Percentiles rank a stretch among this genome's conserved stretches.
phyloP scores from a whole-genome alignment of 2,329 filamentous ascomycete genomes.

The Stemphylium vesicarium region DNA sequence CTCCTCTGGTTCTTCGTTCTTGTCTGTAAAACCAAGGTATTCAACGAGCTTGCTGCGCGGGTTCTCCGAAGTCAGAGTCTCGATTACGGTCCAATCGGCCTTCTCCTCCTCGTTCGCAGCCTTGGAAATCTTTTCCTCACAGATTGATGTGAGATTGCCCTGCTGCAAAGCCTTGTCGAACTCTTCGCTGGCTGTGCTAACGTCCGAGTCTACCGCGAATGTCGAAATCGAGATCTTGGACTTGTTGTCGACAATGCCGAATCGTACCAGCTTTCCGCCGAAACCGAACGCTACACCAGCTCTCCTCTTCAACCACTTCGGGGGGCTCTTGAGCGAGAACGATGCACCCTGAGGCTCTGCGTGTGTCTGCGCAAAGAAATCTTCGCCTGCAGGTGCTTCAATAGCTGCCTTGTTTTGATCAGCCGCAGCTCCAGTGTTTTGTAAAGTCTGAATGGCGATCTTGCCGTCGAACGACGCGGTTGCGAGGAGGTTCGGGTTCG shows the following conservation, averaged over 20 bases:
- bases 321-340: conserved; percentile 84
- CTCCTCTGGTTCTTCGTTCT: conserved; percentile 47
- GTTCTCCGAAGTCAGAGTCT: conserved; percentile 83
- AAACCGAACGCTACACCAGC: conserved; percentile 92
- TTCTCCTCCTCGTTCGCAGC: conserved; percentile 89
- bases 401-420: conserved; percentile 64
- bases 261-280: conserved; percentile 85
- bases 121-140: conserved; percentile 75
- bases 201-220: conserved; percentile 86
- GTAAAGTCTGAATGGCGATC: conserved; percentile 89
- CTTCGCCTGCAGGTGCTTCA: conserved; percentile 81
- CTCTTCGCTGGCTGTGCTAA: conserved; percentile 82
- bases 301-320: conserved; percentile 88
- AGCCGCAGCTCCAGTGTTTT: conserved; percentile 85
- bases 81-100: conserved; percentile 93
- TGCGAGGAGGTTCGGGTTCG: conserved; percentile 89
- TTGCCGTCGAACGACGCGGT: conserved; percentile 98
- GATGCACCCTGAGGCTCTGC: conserved; percentile 88
- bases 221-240: conserved; percentile 84
- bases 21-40: conserved; percentile 82
- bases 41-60: conserved; percentile 86
- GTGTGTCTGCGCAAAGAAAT: conserved; percentile 95
- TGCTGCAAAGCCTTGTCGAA: conserved; percentile 83
- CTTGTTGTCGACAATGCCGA: conserved; percentile 70
- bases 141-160: conserved; percentile 79